A percentile compares a stretch with the other conserved stretches of the same genome.
Evolutionary conservation across 2,329 filamentous ascomycete species (phyloP).

Genomic region (Aspergillus candidus): DNA sequence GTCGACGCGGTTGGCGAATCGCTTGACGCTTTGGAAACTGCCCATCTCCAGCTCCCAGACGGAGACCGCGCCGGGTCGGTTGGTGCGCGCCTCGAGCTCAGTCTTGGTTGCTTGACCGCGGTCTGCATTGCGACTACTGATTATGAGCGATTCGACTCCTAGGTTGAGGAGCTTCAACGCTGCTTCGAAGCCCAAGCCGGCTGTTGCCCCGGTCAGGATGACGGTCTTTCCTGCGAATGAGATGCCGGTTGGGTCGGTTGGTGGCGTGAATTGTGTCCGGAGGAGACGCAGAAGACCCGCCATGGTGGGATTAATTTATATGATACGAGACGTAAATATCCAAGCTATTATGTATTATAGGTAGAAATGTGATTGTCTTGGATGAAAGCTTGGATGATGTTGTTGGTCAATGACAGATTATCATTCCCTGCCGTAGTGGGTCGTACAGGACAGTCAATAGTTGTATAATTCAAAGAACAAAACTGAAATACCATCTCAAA

Average conservation of each 20-base stretch:
- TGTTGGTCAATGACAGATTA: no score
- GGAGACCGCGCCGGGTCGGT: conserved; percentile 32
- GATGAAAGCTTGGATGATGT: no score
- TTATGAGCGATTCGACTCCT: conserved; percentile 39
- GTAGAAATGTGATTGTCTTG: neutral
- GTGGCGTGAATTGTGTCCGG: conserved; percentile 29
- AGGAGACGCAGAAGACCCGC: conserved; percentile 25
- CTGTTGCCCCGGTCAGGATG: conserved; percentile 47
- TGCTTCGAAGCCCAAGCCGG: conserved; percentile 47
- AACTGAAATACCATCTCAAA: no score
- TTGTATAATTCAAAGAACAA: no score
- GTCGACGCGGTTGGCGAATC: conserved; percentile 36
- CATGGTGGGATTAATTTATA: conserved; percentile 14
- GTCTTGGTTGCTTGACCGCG: conserved; percentile 40
- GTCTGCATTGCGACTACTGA: conserved; percentile 40
- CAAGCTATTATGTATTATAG: neutral
- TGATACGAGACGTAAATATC: neutral
- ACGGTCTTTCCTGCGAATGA: conserved; percentile 44
- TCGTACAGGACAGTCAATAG: no score
- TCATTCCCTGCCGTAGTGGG: no score
- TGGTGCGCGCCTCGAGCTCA: conserved; percentile 30
- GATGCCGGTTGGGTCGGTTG: conserved; percentile 29
- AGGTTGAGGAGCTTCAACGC: conserved; percentile 43
- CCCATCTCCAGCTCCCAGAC: conserved; percentile 45
- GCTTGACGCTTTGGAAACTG: conserved; percentile 40